Percentiles rank a stretch among this genome's conserved stretches.
Conservation (phyloP, 306 rosid species). For the Senna siamea region DNA sequence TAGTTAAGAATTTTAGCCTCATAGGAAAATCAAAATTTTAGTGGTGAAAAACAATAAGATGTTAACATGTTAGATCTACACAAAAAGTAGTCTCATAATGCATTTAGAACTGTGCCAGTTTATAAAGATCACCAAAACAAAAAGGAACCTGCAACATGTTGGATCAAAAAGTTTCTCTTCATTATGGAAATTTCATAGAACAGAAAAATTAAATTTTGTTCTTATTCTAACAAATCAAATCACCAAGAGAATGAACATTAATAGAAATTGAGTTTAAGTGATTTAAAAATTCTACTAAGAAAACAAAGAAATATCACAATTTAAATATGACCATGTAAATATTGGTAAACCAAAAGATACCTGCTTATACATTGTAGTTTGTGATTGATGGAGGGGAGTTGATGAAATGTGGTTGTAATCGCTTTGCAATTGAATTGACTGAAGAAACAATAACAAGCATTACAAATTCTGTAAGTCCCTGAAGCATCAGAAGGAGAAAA, state of each 20-base stretch:
- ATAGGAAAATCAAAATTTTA: neutral
- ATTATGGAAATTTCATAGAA: constrained; percentile 4
- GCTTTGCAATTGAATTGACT: constrained; percentile 60
- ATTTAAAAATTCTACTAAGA: constrained; percentile 8
- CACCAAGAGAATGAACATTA: constrained; percentile 2
- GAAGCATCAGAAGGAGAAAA: constrained; percentile 32
- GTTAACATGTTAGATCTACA: constrained; percentile 18
- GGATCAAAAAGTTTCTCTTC: neutral
- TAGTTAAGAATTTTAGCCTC: neutral
- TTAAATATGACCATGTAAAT: constrained; percentile 28
- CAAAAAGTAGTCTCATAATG: neutral
- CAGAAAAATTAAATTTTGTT: constrained; percentile 6
- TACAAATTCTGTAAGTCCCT: constrained; percentile 5
- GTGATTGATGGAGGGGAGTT: constrained; percentile 53
- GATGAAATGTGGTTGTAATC: constrained; percentile 44
- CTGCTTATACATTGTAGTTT: constrained; percentile 54
- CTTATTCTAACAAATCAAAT: constrained; percentile 15
- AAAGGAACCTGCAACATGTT: neutral
- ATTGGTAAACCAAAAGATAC: constrained; percentile 46
- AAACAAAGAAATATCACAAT: constrained; percentile 2
- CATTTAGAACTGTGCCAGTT: too few species aligned
- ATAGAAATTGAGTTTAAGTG: constrained; percentile 5
- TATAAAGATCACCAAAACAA: neutral
- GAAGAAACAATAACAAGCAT: constrained; percentile 24
- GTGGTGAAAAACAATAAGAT: constrained; percentile 1